Conservation (phyloP, 768 basidiomycete species). For the Galerina marginata region DNA sequence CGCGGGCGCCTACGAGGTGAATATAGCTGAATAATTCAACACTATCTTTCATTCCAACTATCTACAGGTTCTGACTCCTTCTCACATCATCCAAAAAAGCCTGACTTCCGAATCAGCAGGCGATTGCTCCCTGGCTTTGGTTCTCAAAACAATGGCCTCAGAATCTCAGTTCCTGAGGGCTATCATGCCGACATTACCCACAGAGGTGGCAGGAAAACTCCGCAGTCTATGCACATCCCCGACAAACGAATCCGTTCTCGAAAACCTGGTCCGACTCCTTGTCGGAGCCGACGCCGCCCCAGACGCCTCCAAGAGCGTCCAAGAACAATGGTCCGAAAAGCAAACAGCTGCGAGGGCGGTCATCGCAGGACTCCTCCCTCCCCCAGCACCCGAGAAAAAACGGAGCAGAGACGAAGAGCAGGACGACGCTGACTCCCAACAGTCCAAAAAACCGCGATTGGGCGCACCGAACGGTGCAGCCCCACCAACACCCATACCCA, state of each 20-base stretch:
- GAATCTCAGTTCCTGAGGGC: constrained; percentile 37
- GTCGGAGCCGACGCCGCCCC: constrained; percentile 43
- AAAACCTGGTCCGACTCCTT: constrained; percentile 49
- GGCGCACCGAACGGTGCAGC: constrained; percentile 20
- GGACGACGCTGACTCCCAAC: constrained; percentile 20
- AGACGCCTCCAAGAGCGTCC: constrained; percentile 31
- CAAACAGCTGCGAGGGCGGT: constrained; percentile 37
- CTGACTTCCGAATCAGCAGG: too few species aligned
- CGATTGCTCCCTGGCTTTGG: too few species aligned
- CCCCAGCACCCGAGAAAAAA: constrained; percentile 28
- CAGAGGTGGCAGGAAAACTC: constrained; percentile 39
- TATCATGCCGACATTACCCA: constrained; percentile 39
- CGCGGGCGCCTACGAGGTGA: too few species aligned
- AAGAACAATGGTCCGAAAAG: constrained; percentile 43
- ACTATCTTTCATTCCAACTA: too few species aligned
- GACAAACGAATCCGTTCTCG: constrained; percentile 40
- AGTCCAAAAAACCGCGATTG: constrained; percentile 41
- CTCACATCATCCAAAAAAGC: too few species aligned
- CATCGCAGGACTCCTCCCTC: constrained; percentile 34
- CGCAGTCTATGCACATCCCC: constrained; percentile 36
- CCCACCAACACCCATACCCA: constrained; percentile 18
- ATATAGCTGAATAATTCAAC: too few species aligned
- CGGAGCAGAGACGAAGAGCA: constrained; percentile 42
- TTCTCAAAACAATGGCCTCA: constrained; percentile 21
- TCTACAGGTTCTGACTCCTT: too few species aligned